These are phyloP conservation scores for Taiozyma sp. DNA, from an alignment of 1,139 yeast species.

Conservation along the genomic window DNA sequence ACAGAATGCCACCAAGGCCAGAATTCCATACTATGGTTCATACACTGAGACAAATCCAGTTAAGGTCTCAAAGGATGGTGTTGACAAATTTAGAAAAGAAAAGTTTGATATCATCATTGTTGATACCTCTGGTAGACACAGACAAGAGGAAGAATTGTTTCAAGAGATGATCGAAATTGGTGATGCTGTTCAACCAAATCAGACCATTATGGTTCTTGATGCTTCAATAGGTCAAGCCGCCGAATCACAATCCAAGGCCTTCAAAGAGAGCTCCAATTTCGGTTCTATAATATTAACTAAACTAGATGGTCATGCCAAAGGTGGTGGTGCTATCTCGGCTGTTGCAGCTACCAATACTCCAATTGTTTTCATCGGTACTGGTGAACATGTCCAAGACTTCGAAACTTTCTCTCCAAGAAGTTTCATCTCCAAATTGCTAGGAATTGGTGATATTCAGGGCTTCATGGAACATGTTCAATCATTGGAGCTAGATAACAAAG, in stretches of 20 bases:
- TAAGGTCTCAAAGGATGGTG: conserved; percentile 88
- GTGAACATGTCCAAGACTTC: conserved; percentile 92
- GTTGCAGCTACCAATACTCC: conserved; percentile 98
- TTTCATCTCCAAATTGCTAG: conserved; percentile 83
- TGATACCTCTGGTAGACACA: conserved; percentile 97
- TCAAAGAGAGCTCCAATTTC: conserved; percentile 87
- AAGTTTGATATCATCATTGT: conserved; percentile 91
- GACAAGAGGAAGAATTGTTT: conserved; percentile 89
- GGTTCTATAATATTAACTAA: conserved; percentile 95
- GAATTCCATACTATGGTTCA: conserved; percentile 92
- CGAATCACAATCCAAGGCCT: conserved; percentile 89
- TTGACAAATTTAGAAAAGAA: conserved; percentile 83
- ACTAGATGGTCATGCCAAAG: conserved; percentile 99
- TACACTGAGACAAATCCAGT: conserved; percentile 97
- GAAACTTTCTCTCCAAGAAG: conserved; percentile 90
- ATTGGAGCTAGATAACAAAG: conserved; percentile 85
- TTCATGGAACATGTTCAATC: conserved; percentile 92
- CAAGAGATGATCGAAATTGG: conserved; percentile 94
- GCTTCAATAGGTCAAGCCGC: conserved; percentile 99
- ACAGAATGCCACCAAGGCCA: conserved; percentile 94
- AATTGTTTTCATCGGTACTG: conserved; percentile 96
- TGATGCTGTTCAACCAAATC: conserved; percentile 81
- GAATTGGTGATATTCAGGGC: conserved; percentile 94
- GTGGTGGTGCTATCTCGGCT: conserved; percentile 99
- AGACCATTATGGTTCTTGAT: conserved; percentile 96